Base-by-base conservation (phyloP, 2,329 filamentous ascomycete species). In the Pseudocercospora eumusae region DNA sequence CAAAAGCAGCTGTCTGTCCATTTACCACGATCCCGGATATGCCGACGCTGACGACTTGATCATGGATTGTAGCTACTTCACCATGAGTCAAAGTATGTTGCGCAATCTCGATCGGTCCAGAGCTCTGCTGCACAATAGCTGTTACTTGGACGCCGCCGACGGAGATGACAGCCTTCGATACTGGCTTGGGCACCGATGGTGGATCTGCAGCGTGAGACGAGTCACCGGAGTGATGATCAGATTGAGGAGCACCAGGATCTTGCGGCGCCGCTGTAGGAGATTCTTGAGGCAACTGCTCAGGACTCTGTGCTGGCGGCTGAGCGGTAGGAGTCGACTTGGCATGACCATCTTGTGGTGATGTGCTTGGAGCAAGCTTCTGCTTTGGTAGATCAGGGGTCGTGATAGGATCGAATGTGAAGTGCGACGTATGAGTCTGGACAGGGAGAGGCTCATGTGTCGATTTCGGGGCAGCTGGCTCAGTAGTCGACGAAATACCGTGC, bases 1-100 rank as follows among this genome's bases (percentile, higher is more conserved):
- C 10, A 18, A 44, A 56, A 20, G 53, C 53, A n/a, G 36, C 53
- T 15, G 53, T 56, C 5, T 56, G 53, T 23, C 31, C 53, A n/a
- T 56, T 20, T n/a, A 56, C 53, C 31, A 56, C 53, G 18, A 56
- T 42, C 5, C 28, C 53, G n/a, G 31, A 42, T n/a, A 15, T 21
- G n/a, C 52, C 52, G 28, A 55, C 31, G 28, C 28, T 55, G 28
- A 44, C 7, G 18, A 56, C 53, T 21, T 42, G 53, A 15, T 27
- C 23, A 11, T 56, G 53, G 20, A 42, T 56, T 13, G 53, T 56
- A 25, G 33, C 18, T 6, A 44, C 20, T 2, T 56, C 28, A 6
- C 53, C 33, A 15, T 25, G 20, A 40, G 53, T 42, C 18, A 44
- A 44, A 25, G 31, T 42, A 9, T 56, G 28, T 13, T 33, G 28